phyloP scores from a whole-genome alignment of 768 basidiomycete species.

The Lactarius hatsudake region DNA sequence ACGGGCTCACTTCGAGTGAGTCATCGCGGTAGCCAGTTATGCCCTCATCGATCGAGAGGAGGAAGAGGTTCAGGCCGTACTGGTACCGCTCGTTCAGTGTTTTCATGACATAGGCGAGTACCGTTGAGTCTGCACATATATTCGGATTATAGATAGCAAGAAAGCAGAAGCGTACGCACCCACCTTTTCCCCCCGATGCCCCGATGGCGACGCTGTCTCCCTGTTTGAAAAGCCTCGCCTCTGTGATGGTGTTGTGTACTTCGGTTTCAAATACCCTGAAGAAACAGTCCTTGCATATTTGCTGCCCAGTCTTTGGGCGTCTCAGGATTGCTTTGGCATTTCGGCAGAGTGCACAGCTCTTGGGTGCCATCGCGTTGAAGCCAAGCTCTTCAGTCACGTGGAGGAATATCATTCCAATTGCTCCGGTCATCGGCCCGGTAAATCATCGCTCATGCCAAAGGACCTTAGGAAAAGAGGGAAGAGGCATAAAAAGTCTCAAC shows the following conservation, averaged over 20 bases:
- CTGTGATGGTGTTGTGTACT: slow-evolving; percentile 91
- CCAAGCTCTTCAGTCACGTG: too few relatives aligned
- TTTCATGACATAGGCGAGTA: slow-evolving; percentile 96
- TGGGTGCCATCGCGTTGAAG: slow-evolving; percentile 63
- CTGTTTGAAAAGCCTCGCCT: slow-evolving; percentile 77
- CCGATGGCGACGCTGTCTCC: slow-evolving; percentile 96
- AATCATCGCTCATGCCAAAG: slow-evolving; percentile 55
- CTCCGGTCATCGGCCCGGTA: not conserved
- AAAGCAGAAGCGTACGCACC: slow-evolving; percentile 21
- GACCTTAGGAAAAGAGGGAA: slow-evolving; percentile 76
- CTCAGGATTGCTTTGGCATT: slow-evolving; percentile 83
- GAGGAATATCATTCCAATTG: too few relatives aligned
- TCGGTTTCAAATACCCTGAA: slow-evolving; percentile 98
- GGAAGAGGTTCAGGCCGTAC: slow-evolving; percentile 86
- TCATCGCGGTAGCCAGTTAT: slow-evolving; percentile 98
- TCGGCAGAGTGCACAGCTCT: slow-evolving; percentile 72
- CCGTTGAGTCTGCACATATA: slow-evolving; percentile 78
- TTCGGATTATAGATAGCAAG: not conserved
- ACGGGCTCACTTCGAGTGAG: slow-evolving; percentile 73
- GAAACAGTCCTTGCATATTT: slow-evolving; percentile 95
- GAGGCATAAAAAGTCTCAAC: slow-evolving; percentile 57
- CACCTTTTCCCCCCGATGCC: slow-evolving; percentile 97
- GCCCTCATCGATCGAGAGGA: slow-evolving; percentile 97
- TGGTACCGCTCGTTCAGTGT: slow-evolving; percentile 89
- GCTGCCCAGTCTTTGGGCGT: slow-evolving; percentile 95